Evolutionary conservation across 2,329 filamentous ascomycete species (phyloP), one percentile per base, ranked within the genome.

Genomic region (Tetracladium maxilliforme): DNA sequence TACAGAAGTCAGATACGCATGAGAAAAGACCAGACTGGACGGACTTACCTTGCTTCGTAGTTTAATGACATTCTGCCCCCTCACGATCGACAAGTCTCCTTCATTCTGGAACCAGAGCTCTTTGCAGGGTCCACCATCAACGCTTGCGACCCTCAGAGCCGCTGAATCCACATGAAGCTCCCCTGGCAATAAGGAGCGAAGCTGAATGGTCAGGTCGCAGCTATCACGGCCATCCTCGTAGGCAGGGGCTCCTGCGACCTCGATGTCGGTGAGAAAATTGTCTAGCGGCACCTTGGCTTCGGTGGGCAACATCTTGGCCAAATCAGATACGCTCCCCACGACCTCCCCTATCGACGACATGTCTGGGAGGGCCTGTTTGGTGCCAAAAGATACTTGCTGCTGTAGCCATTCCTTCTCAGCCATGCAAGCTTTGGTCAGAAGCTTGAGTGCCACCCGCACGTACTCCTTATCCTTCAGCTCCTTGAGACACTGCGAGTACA

Each of bases 401-500:
- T 48, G 41, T 5, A 62, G 41, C 14, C 56, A 54, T 11, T 66
- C 62, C 25, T 54, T 58, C 33, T 73, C 59, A 1, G 61, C 58
- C 1, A 52, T 52, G 4, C 67, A 73, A 1, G 70, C 65, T 42
- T 81, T 84, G 6, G 66, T 68, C 8, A 90, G 52, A 2, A 94
- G 55, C 39, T 78, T 77, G 10, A 94, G 57, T 7, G 82, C 62
- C 7, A 80, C 73, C 14, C 70, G 68, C 10, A 86, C 71, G 40
- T 84, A 92, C 33, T 92, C 82, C 26, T 87, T 78, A 31, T 72
- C 71, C 10, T 72, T 70, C 15, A 93, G 63, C 37, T 81, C 66
- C 35, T 79, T 76, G 15, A 98, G 61, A 45, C 86, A 95, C 24
- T 69, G 66, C 1, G 80, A 70, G 44, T 94, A 90, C 62, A 94